phyloP scores from a whole-genome alignment of 495 filamentous ascomycete genomes.

The Lophiotrema nucula region DNA sequence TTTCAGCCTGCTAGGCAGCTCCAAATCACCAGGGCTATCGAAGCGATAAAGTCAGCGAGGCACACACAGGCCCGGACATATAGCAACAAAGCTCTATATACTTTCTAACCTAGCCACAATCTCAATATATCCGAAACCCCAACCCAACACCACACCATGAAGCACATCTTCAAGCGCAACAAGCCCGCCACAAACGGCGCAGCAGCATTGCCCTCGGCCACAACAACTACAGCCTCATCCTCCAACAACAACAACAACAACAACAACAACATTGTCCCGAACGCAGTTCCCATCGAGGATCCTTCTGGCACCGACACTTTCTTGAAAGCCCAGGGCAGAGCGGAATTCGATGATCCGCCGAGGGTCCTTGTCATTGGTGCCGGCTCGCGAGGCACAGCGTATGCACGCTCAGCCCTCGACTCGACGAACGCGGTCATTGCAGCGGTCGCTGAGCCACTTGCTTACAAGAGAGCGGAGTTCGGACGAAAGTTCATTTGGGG shows the following conservation, averaged over 20 bases:
- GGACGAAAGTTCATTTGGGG: constrained; percentile 69
- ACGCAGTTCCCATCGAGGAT: not conserved
- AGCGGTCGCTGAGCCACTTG: constrained; percentile 79
- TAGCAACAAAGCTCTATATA: too few relatives aligned
- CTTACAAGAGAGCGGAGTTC: constrained; percentile 70
- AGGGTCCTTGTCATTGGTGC: constrained; percentile 78
- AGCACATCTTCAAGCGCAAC: constrained; percentile 13
- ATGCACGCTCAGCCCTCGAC: constrained; percentile 54
- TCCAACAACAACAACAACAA: not conserved
- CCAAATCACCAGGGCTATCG: too few relatives aligned
- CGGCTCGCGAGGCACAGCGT: constrained; percentile 76
- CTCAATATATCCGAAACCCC: too few relatives aligned
- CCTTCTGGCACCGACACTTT: constrained; percentile 2
- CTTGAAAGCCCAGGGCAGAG: constrained; percentile 5
- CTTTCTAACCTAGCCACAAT: too few relatives aligned
- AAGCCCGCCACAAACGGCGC: not conserved
- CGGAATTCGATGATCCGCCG: constrained; percentile 28
- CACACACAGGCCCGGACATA: too few relatives aligned
- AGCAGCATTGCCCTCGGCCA: not conserved
- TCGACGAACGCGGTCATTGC: constrained; percentile 39
- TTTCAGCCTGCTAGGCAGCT: too few relatives aligned
- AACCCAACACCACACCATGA: too few relatives aligned
- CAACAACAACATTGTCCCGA: not conserved
- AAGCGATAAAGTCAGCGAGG: too few relatives aligned
- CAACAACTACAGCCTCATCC: not conserved